Percentiles rank a stretch among this genome's conserved stretches.
phyloP scores from a whole-genome alignment of 768 basidiomycete genomes.

The Boletus eberwhitei region DNA sequence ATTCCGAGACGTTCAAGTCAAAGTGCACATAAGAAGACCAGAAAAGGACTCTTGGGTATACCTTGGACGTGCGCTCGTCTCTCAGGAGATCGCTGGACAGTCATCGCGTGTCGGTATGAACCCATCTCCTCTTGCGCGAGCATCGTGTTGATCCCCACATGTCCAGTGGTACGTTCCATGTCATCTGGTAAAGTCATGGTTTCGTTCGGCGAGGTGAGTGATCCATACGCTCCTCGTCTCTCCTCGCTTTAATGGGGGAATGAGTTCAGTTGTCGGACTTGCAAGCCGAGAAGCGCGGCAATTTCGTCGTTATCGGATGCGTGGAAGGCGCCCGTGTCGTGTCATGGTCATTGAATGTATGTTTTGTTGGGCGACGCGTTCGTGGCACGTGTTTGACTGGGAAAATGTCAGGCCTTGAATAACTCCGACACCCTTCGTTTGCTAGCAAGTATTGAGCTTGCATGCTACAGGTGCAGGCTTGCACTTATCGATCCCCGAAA shows the following conservation, averaged over 20 bases:
- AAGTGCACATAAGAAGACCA: conserved; percentile 78
- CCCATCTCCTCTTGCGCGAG: neutral
- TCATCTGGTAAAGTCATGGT: conserved; percentile 66
- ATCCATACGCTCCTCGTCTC: neutral
- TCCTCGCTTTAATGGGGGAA: neutral
- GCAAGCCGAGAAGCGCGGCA: conserved; percentile 84
- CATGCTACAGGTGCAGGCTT: conserved; percentile 74
- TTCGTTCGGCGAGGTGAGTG: conserved; percentile 64
- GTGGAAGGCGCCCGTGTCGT: conserved; percentile 71
- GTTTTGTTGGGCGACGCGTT: conserved; percentile 22
- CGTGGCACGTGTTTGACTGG: conserved; percentile 8
- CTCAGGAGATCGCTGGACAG: conserved; percentile 72
- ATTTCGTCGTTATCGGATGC: conserved; percentile 81
- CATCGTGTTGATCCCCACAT: conserved; percentile 7
- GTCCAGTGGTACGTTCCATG: conserved; percentile 40
- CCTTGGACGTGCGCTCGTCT: conserved; percentile 71
- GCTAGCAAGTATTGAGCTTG: conserved; percentile 80
- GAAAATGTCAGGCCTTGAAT: conserved; percentile 60
- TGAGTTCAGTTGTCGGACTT: conserved; percentile 55
- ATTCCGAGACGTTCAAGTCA: conserved; percentile 78
- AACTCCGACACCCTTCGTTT: conserved; percentile 80
- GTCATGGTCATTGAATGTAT: conserved; percentile 82
- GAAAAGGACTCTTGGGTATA: conserved; percentile 82
- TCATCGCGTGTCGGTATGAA: conserved; percentile 76
- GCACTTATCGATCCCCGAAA: conserved; percentile 63